Conservation (phyloP, 192 early-diverging fungal species). For the Coemansia erecta region DNA sequence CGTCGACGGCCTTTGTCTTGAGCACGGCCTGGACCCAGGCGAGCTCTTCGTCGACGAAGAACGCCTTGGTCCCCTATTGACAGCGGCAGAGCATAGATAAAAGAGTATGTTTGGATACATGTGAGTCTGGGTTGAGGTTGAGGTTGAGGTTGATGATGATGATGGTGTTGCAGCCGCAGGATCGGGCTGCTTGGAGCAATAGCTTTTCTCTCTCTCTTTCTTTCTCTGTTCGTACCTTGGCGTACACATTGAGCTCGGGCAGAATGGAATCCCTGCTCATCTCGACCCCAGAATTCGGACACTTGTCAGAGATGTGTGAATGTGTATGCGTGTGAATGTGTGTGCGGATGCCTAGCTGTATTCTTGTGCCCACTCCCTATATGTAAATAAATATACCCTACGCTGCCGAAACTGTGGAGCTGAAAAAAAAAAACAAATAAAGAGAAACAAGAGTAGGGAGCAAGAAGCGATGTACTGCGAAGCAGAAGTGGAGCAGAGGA, state of each 20-base stretch:
- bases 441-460: no score
- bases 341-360: not conserved
- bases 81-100: not conserved
- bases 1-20: conserved; percentile 34
- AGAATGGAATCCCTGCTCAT: conserved; percentile 21
- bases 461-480: no score
- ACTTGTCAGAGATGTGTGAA: not conserved
- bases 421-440: no score
- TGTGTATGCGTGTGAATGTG: not conserved
- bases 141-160: not conserved
- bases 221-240: conserved; percentile 28
- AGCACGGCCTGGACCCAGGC: conserved; percentile 42
- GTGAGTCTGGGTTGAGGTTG: not conserved
- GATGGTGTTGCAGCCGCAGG: not conserved
- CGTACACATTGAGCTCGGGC: conserved; percentile 43
- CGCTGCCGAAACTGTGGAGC: no score
- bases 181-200: not conserved
- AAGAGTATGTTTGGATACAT: not conserved
- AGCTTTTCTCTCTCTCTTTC: not conserved
- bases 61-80: conserved; percentile 41
- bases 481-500: no score
- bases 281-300: not conserved
- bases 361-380: not conserved
- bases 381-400: not conserved
- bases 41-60: conserved; percentile 35